Base-by-base conservation (phyloP, 768 basidiomycete species). In the Filobasidium floriforme region DNA sequence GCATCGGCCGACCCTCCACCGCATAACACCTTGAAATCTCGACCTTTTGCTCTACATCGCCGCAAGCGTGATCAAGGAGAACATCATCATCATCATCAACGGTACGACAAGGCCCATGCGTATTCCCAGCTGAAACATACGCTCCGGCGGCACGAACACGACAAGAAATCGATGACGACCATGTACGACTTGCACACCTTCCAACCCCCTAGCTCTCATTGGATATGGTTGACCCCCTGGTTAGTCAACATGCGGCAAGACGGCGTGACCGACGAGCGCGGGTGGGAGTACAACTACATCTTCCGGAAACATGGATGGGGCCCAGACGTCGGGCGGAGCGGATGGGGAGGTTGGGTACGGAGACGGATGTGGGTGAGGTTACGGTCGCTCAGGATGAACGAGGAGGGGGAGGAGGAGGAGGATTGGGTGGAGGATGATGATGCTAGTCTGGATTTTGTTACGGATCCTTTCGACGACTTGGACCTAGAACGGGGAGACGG, bases 271-370 rank as follows among this genome's bases (percentile, higher is more conserved):
- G 67, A 68, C 40, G 67, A 68, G 44, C 63, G 63, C 14, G 67
- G 67, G 7, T 68, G 67, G 67, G 67, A 68, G 40, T 68, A 68
- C 44, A 68, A 68, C 29, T 68, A 64, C 52, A 41, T 64, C 6
- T 68, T 68, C 41, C 63, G 52, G 15, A 62, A 46, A 32, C 37
- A 29, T 0, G 67, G 67, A 1, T 68, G 67, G 67, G 51, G 52
- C 18, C 37, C 61, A 12, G 28, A 46, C 10, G 49, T 68, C 6
- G 44, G 28, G 19, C 22, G 41, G 40, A n/a, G 60, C 12, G 67
- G 67, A 7, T 68, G 63, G 67, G 67, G 63, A 6, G 67, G 63
- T 4, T 68, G 63, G 49, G 67, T 68, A 1, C 26, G 67, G 41
- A 18, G 67, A 51, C 59, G 67, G 29, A 68, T 65, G 63, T 68